Base-by-base conservation (phyloP, 306 rosid species). In the Abrus pulchellus region DNA sequence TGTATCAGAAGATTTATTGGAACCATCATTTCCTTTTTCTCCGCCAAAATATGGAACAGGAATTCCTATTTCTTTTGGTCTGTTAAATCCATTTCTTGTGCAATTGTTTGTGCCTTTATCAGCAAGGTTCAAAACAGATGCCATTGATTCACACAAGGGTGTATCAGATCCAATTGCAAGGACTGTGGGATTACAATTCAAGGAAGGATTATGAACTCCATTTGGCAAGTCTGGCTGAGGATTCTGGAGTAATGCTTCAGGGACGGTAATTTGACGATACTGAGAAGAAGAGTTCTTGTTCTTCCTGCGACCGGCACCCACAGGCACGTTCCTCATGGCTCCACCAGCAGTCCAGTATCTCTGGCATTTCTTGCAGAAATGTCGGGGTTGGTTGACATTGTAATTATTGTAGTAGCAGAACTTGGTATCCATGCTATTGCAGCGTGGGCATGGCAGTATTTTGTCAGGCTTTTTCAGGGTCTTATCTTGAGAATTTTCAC, bases 331-430 rank as follows among this genome's bases (percentile, higher is more conserved):
- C 83, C 98, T 88, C 94, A 91, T 91, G 47, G 91, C 84, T 34
- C 98, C 98, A n/a, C 98, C 98, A 32, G 97, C 93, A 3, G 98
- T 93, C 98, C 98, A 93, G 76, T 93, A 93, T 71, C 98, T 88
- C 72, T 91, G 98, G 68, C 98, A 93, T 62, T 89, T 91, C 89
- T 93, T 93, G 82, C 98, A 94, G 77, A 94, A 92, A 81, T 94
- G 95, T 5, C 98, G 98, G 3, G 98, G 98, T 75, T 94, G 98
- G 82, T 87, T 94, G 72, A 94, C 97, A 41, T 92, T 94, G 87
- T 94, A 94, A 70, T 94, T 94, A 45, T 94, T 94, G 80, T 80
- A 94, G 85, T 94, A 94, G 80, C 98, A 94, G 81, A 94, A 94
- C 72, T 94, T 93, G 66, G 98, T 93, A 56, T 91, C 97, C 92